Conservation (phyloP, 192 early-diverging fungal species). For the Chytriomyces hyalinus region DNA sequence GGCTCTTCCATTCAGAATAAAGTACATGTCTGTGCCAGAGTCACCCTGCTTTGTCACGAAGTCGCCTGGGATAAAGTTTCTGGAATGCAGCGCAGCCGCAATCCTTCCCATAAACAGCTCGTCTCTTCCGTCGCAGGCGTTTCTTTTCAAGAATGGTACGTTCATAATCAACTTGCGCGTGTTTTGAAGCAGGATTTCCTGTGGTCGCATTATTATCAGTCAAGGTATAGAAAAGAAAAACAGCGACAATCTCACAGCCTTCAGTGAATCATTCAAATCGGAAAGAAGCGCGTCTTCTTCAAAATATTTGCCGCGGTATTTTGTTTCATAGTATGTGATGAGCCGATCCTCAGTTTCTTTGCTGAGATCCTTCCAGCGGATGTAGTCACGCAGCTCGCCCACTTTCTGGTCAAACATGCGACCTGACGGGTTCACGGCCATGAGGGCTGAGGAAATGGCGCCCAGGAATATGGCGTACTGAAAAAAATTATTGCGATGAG, state of each 20-base stretch:
- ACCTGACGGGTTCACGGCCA: constrained; percentile 42
- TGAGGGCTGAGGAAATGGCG: constrained; percentile 39
- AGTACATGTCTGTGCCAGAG: too few relatives aligned
- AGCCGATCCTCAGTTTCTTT: constrained; percentile 28
- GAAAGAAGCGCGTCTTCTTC: constrained; percentile 44
- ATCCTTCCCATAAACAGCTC: constrained; percentile 45
- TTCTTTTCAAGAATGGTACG: constrained; percentile 35
- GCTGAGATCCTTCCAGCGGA: constrained; percentile 45
- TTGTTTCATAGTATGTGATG: constrained; percentile 45
- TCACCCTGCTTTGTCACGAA: background rate
- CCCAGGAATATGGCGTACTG: too few relatives aligned
- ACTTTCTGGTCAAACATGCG: background rate
- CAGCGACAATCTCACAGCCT: too few relatives aligned
- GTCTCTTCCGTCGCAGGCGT: constrained; percentile 48
- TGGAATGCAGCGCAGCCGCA: constrained; percentile 34
- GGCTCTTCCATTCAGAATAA: too few relatives aligned
- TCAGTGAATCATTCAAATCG: constrained; percentile 17
- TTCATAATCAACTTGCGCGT: constrained; percentile 34
- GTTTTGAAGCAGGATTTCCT: constrained; percentile 52
- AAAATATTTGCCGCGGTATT: constrained; percentile 55
- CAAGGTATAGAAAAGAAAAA: too few relatives aligned
- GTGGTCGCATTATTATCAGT: too few relatives aligned
- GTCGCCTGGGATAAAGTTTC: constrained; percentile 35
- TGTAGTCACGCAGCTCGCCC: constrained; percentile 55
- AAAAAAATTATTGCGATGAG: too few relatives aligned